Base-by-base conservation (phyloP, 2,329 filamentous ascomycete species). In the Calonectria pseudoreteaudii region DNA sequence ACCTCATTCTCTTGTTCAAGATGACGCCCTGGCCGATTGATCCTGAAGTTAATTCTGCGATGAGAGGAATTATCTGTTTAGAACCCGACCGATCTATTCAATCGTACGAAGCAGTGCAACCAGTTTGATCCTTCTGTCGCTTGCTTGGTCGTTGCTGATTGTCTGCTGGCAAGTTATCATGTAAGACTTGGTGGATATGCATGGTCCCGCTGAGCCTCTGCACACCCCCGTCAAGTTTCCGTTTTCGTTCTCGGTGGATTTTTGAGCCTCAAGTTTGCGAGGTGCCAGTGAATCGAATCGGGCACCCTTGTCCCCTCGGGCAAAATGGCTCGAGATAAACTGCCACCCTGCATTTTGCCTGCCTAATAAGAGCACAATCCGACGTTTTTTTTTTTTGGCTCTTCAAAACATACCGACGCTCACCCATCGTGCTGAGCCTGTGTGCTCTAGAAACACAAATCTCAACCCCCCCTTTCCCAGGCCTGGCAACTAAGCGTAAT, bases 261-360 rank as follows among this genome's bases (percentile, higher is more conserved):
- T 52, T 69, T 69, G 67, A 69, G 67, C 67, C 67, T 62, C 67
- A 69, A 65, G 20, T 62, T 38, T 62, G 20, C 30, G 20, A 58
- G 30, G 34, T 67, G 36, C 34, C 56, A 41, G n/a, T 28, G 26
- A 41, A 36, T 38, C 56, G 26, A 41, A 36, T 38, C 56, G 26
- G 56, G n/a, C 34, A 62, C 36, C 56, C 56, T 62, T 62, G 56
- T 41, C 11, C 28, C 10, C 18, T 67, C 31, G n/a, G 65, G 31
- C 47, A 44, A 52, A 44, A 26, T 44, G 49, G 47, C 56, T 62
- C 36, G 36, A 36, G 56, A 62, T 28, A 38, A 18, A 41, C 23
- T 18, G 23, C 52, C 9, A 30, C 28, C 13, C 7, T 56, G 5
- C 28, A 34, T 20, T 28, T 20, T 31, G 28, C 30, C 28, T 34